These are phyloP conservation scores for Syzygium aqueum DNA, from an alignment of 345 rosid species.

Conservation along the genomic window DNA sequence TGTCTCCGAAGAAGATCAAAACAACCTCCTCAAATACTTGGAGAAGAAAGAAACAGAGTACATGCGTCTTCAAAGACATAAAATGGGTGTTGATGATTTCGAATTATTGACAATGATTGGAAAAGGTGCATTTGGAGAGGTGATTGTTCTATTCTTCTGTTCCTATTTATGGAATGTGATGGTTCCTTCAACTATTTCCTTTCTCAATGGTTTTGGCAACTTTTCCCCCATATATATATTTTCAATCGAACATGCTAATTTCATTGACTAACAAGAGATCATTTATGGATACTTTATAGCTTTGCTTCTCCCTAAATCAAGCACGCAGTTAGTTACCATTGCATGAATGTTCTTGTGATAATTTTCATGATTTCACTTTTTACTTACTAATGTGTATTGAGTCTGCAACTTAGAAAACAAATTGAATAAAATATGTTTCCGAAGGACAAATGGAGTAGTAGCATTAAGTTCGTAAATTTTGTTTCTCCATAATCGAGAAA, in stretches of 20 bases:
- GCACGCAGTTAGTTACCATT: not conserved
- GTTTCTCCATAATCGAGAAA: not conserved
- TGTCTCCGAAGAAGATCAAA: conserved; percentile 94
- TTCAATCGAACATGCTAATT: not conserved
- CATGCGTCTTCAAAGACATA: conserved; percentile 95
- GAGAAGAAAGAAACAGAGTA: conserved; percentile 97
- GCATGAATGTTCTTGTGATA: not conserved
- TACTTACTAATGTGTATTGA: not conserved
- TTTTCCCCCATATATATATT: not conserved
- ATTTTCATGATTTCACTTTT: not conserved
- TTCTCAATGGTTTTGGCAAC: not conserved
- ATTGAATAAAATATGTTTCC: not conserved
- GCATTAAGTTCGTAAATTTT: not conserved
- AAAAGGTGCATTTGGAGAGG: conserved; percentile 21
- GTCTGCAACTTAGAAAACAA: not conserved
- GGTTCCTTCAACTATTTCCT: not conserved
- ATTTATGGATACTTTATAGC: not conserved
- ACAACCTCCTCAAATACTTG: conserved; percentile 73
- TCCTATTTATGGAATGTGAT: not conserved
- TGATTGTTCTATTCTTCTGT: not conserved
- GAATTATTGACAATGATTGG: conserved; percentile 28
- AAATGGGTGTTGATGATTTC: conserved; percentile 91
- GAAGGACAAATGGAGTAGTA: not conserved
- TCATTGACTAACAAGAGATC: not conserved
- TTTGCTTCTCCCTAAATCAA: not conserved